A percentile compares a stretch with the other conserved stretches of the same genome.
Conservation (phyloP, 331 rosid genomes). For the Rosa hybrid region DNA sequence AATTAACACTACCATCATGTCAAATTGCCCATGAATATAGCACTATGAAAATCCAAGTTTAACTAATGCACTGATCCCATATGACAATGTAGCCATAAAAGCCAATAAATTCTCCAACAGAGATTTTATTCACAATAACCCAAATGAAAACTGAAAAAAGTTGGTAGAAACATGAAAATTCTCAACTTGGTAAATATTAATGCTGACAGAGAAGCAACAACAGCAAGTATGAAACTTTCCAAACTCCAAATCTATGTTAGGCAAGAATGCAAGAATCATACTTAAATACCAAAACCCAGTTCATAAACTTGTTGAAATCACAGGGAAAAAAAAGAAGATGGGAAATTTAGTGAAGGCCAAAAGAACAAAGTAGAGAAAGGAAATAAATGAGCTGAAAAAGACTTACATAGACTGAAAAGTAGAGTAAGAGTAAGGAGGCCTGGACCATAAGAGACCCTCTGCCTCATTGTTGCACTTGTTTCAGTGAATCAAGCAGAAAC, state of each 20-base stretch:
- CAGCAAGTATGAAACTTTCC: background rate
- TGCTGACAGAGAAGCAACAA: slow-evolving; percentile 5
- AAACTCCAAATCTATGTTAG: background rate
- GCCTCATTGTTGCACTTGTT: slow-evolving; percentile 42
- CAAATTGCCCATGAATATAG: slow-evolving; percentile 1
- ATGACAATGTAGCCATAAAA: slow-evolving; percentile 8
- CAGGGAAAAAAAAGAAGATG: background rate
- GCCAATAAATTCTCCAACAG: background rate
- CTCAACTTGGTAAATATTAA: background rate
- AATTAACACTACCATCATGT: background rate
- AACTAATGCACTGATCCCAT: background rate
- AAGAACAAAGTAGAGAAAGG: background rate
- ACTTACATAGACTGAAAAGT: slow-evolving; percentile 42
- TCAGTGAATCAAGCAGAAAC: slow-evolving; percentile 5
- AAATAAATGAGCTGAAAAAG: background rate
- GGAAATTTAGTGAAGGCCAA: background rate
- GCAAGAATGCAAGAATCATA: background rate
- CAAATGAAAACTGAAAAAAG: background rate
- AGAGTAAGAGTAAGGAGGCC: slow-evolving; percentile 28
- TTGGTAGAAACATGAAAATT: background rate
- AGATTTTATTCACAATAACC: background rate
- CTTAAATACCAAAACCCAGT: slow-evolving; percentile 14
- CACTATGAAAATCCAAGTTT: background rate
- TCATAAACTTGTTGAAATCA: background rate
- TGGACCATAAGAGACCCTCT: slow-evolving; percentile 23